These are phyloP conservation scores for Aethionema arabicum DNA, from an alignment of 345 rosid species.

Conservation along the genomic window DNA sequence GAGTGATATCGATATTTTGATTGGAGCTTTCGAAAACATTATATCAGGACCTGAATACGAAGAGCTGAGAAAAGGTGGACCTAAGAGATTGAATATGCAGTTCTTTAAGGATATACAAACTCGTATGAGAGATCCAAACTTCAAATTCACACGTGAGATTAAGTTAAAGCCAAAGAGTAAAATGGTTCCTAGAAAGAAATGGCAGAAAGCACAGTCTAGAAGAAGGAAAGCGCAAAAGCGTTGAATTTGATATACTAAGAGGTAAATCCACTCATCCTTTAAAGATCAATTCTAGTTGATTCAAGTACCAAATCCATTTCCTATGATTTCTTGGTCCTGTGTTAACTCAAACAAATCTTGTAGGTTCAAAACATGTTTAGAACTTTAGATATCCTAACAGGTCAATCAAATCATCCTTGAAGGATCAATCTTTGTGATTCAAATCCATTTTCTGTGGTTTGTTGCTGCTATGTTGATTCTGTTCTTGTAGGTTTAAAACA, in stretches of 20 bases:
- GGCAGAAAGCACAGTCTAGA: constrained; percentile 83
- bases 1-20: constrained; percentile 81
- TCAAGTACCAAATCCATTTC: constrained; percentile 15
- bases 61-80: constrained; percentile 92
- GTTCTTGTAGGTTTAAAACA: too few species aligned
- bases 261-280: constrained; percentile 6
- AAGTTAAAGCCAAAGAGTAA: constrained; percentile 94
- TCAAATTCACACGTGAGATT: constrained; percentile 77
- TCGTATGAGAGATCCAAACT: constrained; percentile 89
- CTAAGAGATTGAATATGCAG: constrained; percentile 83
- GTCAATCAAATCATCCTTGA: too few species aligned
- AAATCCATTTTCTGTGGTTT: too few species aligned
- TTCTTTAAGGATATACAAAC: constrained; percentile 95
- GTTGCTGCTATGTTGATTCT: too few species aligned
- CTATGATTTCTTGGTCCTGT: constrained; percentile 4
- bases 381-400: too few species aligned
- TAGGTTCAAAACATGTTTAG: constrained; percentile 8
- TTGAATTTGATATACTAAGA: constrained; percentile 19
- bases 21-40: constrained; percentile 88
- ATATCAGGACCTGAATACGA: constrained; percentile 92
- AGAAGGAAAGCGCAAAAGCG: constrained; percentile 86
- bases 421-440: too few species aligned
- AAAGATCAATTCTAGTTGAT: constrained; percentile 10
- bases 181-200: constrained; percentile 80
- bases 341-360: neutral